Base-by-base conservation (phyloP, 768 basidiomycete species). In the Psilocybe tampanensis region DNA sequence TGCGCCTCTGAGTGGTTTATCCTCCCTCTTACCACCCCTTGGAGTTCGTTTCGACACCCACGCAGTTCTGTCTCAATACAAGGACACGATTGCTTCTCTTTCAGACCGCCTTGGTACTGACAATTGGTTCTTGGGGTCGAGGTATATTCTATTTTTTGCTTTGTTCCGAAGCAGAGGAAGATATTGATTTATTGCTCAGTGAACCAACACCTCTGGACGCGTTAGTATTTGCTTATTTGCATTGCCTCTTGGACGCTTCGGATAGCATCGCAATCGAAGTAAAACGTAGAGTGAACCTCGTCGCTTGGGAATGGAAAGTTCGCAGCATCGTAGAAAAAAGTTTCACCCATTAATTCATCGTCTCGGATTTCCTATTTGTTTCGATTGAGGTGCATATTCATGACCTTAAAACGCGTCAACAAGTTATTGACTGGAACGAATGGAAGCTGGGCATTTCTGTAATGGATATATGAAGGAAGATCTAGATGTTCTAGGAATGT, bases 191-290 rank as follows among this genome's bases (percentile, higher is more conserved):
- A 21, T 29, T 48, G 47, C 36, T 26, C 56, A 94, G 92, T 47
- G 76, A 77, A 22, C 89, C 92, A 19, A 94, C 92, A 1, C 81
- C 88, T 0, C 83, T 94, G 13, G 92, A 94, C 66, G 92, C 92
- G 2, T 82, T 93, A 43, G 76, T 83, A 6, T 94, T 94, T 66
- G 92, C 92, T 1, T 94, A 94, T 64, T 75, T 94, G 12, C 86
- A 92, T 68, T 78, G 76, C 52, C 78, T 92, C 21, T 72, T 90
- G 6, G 74, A 84, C 47, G 74, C 78, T 21, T 67, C 73, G 56
- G 72, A 76, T 36, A 53, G 60, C 19, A 72, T 85, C 19, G 81
- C 88, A 32, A 79, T 84, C 34, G 87, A 90, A 65, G 85, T 92
- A 24, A 80, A 84, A 12, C 82, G 85, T 48, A 85, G 83, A 57